Percentiles rank a stretch among this genome's conserved stretches.
Conservation (phyloP, 345 rosid genomes). For the Eucalyptus virginea region DNA sequence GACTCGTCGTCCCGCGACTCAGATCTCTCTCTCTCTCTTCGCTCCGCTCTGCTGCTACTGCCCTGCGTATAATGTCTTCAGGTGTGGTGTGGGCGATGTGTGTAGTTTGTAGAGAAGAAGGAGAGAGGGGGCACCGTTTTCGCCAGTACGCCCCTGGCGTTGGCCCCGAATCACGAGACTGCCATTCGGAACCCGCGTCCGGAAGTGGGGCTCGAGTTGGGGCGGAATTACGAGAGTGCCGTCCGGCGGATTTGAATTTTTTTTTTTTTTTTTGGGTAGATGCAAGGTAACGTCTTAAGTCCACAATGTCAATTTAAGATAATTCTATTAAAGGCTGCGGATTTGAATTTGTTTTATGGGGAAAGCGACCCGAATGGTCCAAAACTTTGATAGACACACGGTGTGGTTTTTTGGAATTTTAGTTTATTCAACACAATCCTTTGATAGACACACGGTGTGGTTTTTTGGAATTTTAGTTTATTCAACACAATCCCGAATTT, state of each 20-base stretch:
- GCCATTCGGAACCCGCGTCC: neutral
- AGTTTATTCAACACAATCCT: rapidly evolving
- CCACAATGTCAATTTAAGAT: no score
- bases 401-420: rapidly evolving
- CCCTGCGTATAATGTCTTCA: neutral
- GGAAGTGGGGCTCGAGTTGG: neutral
- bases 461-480: no score
- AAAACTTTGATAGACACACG: rapidly evolving
- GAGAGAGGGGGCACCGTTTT: neutral
- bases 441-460: no score
- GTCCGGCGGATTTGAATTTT: neutral
- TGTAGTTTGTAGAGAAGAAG: neutral
- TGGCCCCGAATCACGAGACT: neutral
- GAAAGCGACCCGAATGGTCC: no score
- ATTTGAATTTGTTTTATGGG: no score
- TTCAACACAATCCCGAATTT: rapidly evolving
- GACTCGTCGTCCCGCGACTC: conserved; percentile 4
- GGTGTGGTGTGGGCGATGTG: neutral
- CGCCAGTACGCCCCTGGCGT: neutral
- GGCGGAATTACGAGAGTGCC: neutral
- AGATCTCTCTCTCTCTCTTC: neutral
- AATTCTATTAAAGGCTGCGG: no score
- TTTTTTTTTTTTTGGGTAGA: no score
- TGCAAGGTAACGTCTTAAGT: no score
- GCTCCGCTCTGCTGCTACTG: neutral